These are phyloP conservation scores for Globisporangium middletonii DNA, from an alignment of 352 stramenopile genomes.

Conservation along the genomic window DNA sequence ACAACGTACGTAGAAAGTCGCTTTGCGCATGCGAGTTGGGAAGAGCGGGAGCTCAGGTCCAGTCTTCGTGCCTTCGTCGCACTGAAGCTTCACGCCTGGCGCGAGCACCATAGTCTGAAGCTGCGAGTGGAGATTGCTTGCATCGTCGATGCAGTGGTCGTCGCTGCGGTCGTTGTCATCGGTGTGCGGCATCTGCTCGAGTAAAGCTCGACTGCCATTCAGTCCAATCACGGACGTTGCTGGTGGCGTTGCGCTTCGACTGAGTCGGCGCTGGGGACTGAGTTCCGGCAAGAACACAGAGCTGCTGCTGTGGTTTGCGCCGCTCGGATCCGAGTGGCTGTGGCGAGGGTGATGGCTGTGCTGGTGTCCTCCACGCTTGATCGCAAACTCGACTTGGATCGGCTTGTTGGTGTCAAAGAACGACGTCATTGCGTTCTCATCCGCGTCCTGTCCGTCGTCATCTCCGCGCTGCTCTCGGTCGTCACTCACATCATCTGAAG, in stretches of 20 bases:
- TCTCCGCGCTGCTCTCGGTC: not conserved
- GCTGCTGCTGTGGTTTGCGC: not conserved
- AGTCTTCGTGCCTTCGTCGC: constrained; percentile 12
- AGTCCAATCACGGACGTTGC: not conserved
- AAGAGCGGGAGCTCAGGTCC: constrained; percentile 24
- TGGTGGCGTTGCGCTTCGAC: not conserved
- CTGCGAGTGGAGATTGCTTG: constrained; percentile 1
- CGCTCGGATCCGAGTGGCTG: no score
- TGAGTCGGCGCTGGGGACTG: constrained; percentile 3
- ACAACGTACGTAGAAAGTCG: constrained; percentile 25
- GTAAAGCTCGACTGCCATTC: not conserved
- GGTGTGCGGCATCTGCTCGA: not conserved
- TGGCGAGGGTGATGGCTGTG: not conserved
- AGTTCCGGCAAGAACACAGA: constrained; percentile 7
- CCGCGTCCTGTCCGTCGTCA: not conserved
- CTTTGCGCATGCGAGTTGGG: constrained; percentile 21
- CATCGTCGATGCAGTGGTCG: not conserved
- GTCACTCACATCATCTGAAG: not conserved
- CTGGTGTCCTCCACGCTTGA: not conserved
- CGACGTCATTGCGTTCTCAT: not conserved
- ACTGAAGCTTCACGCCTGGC: constrained; percentile 25
- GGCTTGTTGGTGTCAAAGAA: constrained; percentile 5
- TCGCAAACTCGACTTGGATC: constrained; percentile 15
- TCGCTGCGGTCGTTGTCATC: not conserved
- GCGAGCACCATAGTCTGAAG: constrained; percentile 17